Conservation (phyloP, 208 protist species). For the Trypanosoma platydactyli region DNA sequence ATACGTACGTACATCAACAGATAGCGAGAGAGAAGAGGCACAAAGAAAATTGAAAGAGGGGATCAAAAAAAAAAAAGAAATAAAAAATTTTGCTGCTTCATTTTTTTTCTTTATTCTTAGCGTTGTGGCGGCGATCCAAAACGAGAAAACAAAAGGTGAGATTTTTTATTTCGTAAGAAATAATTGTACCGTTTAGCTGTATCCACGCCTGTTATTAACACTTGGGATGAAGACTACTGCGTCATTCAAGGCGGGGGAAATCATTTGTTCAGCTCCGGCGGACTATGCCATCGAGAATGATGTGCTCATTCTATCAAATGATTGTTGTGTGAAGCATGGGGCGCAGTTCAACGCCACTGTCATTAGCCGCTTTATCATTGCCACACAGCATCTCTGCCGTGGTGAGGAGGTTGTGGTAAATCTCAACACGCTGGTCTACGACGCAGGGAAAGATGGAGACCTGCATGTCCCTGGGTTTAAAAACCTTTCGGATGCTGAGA, state of each 20-base stretch:
- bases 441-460: constrained; percentile 28
- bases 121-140: too few relatives aligned
- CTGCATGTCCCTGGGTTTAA: constrained; percentile 41
- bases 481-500: constrained; percentile 50
- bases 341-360: constrained; percentile 71
- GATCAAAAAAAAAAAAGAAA: too few relatives aligned
- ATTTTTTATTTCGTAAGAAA: too few relatives aligned
- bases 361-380: constrained; percentile 78
- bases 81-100: too few relatives aligned
- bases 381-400: constrained; percentile 35
- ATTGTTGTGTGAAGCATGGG: constrained; percentile 41
- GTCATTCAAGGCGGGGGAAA: constrained; percentile 51
- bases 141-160: too few relatives aligned
- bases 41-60: too few relatives aligned
- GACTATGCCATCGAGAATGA: constrained; percentile 40
- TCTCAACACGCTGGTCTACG: constrained; percentile 73
- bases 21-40: too few relatives aligned
- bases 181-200: neutral
- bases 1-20: too few relatives aligned
- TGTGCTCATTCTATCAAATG: constrained; percentile 52
- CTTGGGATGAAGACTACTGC: constrained; percentile 45
- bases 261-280: constrained; percentile 58
- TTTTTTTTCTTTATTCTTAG: constrained; percentile 4
- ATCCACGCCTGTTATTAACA: too few relatives aligned
- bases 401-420: constrained; percentile 62